Evolutionary conservation across 2,329 filamentous ascomycete species (phyloP), one percentile per base, ranked within the genome.

Genomic region (Alternaria gansuensis): DNA sequence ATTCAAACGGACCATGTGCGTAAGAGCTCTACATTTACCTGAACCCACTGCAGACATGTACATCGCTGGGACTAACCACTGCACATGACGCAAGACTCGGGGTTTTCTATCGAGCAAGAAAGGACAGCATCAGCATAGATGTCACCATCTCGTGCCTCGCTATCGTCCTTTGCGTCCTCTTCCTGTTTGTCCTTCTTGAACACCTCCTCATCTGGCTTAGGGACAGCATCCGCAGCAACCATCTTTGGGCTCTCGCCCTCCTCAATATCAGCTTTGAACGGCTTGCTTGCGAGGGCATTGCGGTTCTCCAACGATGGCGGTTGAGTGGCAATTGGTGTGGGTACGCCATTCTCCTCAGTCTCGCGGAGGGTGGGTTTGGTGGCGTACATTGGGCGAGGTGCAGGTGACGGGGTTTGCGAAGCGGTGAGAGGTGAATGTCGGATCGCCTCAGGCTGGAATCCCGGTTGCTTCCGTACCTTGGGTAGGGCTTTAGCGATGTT

Each of bases 61-160:
- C 21, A 53, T 21, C 43, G 48, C 2, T 14, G 9, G 4, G 13
- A 28, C 79, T 86, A 98, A 83, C 93, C 94, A 80, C 92, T 96
- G 88, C 95, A 99, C 95, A 99, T 98, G 66, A 97, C 78, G 78
- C 95, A 99, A 46, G 90, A 85, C 78, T 99, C 95, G 69, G 90
- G 92, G 83, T 98, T 97, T 77, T 98, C 93, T 78, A 99, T 98
- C 81, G 93, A 97, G 84, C 95, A 99, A 71, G 89, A 87, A 76
- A 99, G 83, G 14, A 91, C 93, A 58, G 93, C 92, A 69, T 98
- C 91, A 0, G 94, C 94, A 79, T 97, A 99, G 70, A 99, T 99
- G 76, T 99, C 94, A 50, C 87, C 87, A 78, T 97, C 93, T 10
- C 91, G 87, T 67, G 90, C 88, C 65, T 89, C 86, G 72, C 85